Conservation (phyloP, 306 rosid species). For the Canavalia gladiata region DNA sequence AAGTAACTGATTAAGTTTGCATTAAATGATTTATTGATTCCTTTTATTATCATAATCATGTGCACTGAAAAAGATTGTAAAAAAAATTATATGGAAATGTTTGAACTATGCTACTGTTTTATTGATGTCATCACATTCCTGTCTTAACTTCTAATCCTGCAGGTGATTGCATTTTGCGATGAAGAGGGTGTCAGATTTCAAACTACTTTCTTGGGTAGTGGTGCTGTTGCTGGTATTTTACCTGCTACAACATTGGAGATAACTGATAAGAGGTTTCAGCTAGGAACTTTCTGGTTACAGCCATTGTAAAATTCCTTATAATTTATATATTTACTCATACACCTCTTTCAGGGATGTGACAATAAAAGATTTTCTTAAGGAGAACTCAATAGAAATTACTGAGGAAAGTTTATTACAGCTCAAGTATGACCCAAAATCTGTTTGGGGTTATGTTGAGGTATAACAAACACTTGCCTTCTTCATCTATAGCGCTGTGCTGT, state of each 20-base stretch:
- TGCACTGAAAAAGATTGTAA: conserved; percentile 3
- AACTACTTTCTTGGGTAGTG: conserved; percentile 94
- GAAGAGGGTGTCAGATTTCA: conserved; percentile 98
- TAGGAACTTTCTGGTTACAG: conserved; percentile 27
- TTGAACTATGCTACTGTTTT: conserved; percentile 24
- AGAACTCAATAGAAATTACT: conserved; percentile 66
- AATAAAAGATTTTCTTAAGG: conserved; percentile 71
- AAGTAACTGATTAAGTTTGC: conserved; percentile 33
- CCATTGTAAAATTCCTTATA: neutral
- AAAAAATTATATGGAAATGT: neutral
- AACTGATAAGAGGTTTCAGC: conserved; percentile 83
- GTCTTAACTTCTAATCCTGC: conserved; percentile 45
- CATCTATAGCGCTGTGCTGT: neutral
- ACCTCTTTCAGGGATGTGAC: conserved; percentile 66
- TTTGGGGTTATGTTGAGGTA: conserved; percentile 97
- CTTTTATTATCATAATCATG: conserved; percentile 1
- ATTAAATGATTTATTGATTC: neutral
- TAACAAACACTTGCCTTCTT: conserved; percentile 24
- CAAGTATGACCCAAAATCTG: conserved; percentile 84
- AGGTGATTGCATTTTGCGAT: conserved; percentile 97
- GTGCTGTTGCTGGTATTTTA: conserved; percentile 84
- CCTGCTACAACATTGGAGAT: conserved; percentile 70
- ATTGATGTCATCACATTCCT: conserved; percentile 23
- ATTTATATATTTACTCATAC: conserved; percentile 38
- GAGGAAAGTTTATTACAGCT: conserved; percentile 73